Base-by-base conservation (phyloP, 1,284 basidiomycete genomes). In the Peniophora sp. region DNA sequence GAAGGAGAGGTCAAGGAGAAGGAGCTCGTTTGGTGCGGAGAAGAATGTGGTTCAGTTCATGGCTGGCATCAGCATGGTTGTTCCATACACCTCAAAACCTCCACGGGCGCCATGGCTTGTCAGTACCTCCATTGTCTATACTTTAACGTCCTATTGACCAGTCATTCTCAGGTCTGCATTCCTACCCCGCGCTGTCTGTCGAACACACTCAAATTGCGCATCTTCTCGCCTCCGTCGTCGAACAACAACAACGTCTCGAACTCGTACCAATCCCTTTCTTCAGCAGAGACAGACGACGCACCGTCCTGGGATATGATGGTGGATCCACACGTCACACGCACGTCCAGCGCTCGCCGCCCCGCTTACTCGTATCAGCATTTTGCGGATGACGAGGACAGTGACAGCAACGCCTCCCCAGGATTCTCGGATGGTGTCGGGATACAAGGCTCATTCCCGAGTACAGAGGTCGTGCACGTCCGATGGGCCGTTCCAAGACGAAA, bases 311-410 rank as follows among this genome's bases (percentile, higher is more conserved):
- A 88, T 55, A 71, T 90, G 47, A 79, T 81, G 0, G 84, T 84
- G 0, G 87, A 89, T 46, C 88, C 88, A 6, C 78, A 78, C 60
- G 86, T 90, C 48, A 79, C 83, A 8, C 80, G 82, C 20, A 69
- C 62, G 39, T 54, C 69, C n/a, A 66, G 72, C 1, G 75, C 75
- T 39, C 66, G 70, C 23, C 69, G 74, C 10, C 78, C 85, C 32
- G 66, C 76, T 1, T 73, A 73, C 48, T 81, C 83, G 2, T 81
- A 81, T 59, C 78, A 72, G 48, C 74, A 84, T 57, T 81, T 87
- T 61, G 87, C 87, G 1, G 87, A 90, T 54, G 88, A 90, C 58
- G 88, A 90, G 60, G 84, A 83, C 2, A 87, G 84, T 37, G 87
- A 88, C 60, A 82, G 84, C 1, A 81, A 83, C 2, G 70, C 67